These are phyloP conservation scores for Blastocrithidia nonstop DNA, from an alignment of 208 protist species.

Conservation along the genomic window DNA sequence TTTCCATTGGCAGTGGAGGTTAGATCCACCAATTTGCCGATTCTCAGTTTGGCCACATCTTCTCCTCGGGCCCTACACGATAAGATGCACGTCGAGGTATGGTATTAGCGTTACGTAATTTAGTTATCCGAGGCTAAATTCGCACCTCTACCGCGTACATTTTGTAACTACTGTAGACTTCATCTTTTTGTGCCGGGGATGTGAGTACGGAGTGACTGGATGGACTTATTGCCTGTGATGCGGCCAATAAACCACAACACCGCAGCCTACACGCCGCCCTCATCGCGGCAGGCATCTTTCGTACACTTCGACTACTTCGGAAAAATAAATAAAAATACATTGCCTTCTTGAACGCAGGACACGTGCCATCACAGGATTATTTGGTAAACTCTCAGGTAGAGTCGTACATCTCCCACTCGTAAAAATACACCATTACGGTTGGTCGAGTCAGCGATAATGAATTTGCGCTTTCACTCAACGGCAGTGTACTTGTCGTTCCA, in stretches of 20 bases:
- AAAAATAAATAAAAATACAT: slow-evolving; percentile 53
- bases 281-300: slow-evolving; percentile 55
- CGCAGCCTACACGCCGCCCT: slow-evolving; percentile 54
- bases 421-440: slow-evolving; percentile 66
- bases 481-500: slow-evolving; percentile 48
- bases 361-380: slow-evolving; percentile 69
- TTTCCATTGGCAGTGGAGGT: slow-evolving; percentile 82
- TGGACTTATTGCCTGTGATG: slow-evolving; percentile 44
- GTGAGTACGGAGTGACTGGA: slow-evolving; percentile 83
- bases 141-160: slow-evolving; percentile 92
- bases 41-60: slow-evolving; percentile 97
- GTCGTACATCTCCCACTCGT: slow-evolving; percentile 48
- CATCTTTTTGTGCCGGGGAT: slow-evolving; percentile 66
- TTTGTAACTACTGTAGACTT: slow-evolving; percentile 67
- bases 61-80: slow-evolving; percentile 85
- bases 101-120: slow-evolving; percentile 86
- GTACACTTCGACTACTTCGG: slow-evolving; percentile 20
- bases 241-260: slow-evolving; percentile 21
- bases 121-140: slow-evolving; percentile 92
- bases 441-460: slow-evolving; percentile 30
- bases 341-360: slow-evolving; percentile 58
- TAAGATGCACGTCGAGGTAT: slow-evolving; percentile 88
- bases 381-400: slow-evolving; percentile 43
- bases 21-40: slow-evolving; percentile 91
- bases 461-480: slow-evolving; percentile 59